Evolutionary conservation across 2,329 filamentous ascomycete species (phyloP), one percentile per base, ranked within the genome.

Genomic region (Emericellopsis cladophorae): DNA sequence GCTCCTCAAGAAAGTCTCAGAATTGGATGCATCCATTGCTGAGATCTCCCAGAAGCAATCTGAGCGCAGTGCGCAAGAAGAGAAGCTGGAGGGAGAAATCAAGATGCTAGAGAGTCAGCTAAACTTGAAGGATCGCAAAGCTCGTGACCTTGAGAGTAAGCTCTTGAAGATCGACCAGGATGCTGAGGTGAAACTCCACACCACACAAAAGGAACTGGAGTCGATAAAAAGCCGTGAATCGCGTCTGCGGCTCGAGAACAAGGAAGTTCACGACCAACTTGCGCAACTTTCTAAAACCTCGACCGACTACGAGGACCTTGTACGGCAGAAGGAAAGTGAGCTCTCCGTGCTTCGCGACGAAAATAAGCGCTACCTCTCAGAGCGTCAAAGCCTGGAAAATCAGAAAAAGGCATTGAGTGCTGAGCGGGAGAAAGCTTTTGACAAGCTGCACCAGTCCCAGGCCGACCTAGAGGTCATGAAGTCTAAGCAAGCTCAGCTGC

Each of bases 241-340:
- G 40, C 81, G 87, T 16, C 72, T 95, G 1, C 59, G 79, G 2
- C 78, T 81, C 5, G 90, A 98, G 54, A 93, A 94, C 49, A 75
- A 79, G 11, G 79, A 84, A 36, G 76, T 94, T 37, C 82, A 93
- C 41, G 77, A 88, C 51, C 88, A 95, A 52, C 79, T 98, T 40
- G 75, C 84, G 0, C 81, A 95, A 49, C 68, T 98, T 15, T 92
- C 92, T 0, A 80, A 86, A 38, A 95, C 90, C 0, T 95, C 90
- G 1, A 93, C 88, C 0, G 87, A 89, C 54, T 96, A 95, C 49
- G 92, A 98, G 60, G 90, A 96, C 51, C 74, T 96, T 35, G 83
- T 98, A 21, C 76, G 88, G 21, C 81, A 84, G 44, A 98, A 96
- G 58, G 92, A 98, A 56, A 95, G 89, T 57, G 93, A 98, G 55